Evolutionary conservation across 208 protist species (phyloP).

Genomic region (Endotrypanum monterogeii): DNA sequence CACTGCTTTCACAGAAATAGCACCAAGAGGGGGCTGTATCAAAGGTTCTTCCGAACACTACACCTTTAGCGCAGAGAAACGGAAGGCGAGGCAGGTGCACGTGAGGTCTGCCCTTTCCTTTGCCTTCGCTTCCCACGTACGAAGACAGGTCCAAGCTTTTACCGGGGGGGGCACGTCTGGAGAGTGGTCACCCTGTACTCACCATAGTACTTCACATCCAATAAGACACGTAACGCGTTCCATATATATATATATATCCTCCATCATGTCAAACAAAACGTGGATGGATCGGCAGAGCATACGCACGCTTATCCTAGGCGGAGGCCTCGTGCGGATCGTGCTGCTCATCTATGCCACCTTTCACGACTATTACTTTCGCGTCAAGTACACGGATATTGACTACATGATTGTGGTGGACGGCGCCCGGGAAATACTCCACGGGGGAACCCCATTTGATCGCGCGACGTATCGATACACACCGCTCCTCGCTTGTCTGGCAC

Average conservation of each 20-base stretch:
- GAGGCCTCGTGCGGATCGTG: slow-evolving; percentile 55
- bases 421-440: slow-evolving; percentile 76
- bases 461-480: slow-evolving; percentile 96
- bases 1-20: not conserved
- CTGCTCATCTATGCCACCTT: slow-evolving; percentile 80
- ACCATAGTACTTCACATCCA: too few species aligned
- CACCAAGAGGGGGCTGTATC: too few species aligned
- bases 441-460: slow-evolving; percentile 89
- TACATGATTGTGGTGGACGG: slow-evolving; percentile 96
- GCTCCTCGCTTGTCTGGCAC: slow-evolving; percentile 80
- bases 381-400: slow-evolving; percentile 97
- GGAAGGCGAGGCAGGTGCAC: not conserved
- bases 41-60: not conserved
- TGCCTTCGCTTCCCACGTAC: too few species aligned
- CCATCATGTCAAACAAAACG: slow-evolving; percentile 8
- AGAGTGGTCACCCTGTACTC: not conserved
- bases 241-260: not conserved
- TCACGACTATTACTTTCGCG: slow-evolving; percentile 77
- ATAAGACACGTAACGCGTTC: too few species aligned
- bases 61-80: not conserved
- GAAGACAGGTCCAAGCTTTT: not conserved
- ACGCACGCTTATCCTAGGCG: slow-evolving; percentile 40
- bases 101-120: too few species aligned
- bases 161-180: not conserved
- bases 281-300: slow-evolving; percentile 33